Percentiles rank a stretch among this genome's conserved stretches.
These are phyloP conservation scores for Cyamopsis tetragonoloba DNA, from an alignment of 306 rosid genomes.

Conservation along the genomic window DNA sequence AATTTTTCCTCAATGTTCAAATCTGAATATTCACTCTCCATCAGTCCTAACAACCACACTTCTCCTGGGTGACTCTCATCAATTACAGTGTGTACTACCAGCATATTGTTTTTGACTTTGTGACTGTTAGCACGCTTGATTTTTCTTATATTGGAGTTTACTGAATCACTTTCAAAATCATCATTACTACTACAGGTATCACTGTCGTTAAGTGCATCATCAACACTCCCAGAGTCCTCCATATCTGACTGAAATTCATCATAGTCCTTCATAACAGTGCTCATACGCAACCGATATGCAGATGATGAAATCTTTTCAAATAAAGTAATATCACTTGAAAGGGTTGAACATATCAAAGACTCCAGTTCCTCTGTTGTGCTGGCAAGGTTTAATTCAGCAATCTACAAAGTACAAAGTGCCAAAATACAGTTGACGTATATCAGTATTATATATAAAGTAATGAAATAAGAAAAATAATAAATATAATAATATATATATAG, in stretches of 20 bases:
- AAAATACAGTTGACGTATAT: slow-evolving; percentile 33
- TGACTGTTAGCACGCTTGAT: slow-evolving; percentile 22
- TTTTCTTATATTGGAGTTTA: slow-evolving; percentile 35
- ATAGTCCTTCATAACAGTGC: slow-evolving; percentile 44
- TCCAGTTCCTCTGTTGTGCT: slow-evolving; percentile 68
- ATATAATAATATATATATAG: neutral
- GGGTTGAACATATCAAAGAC: slow-evolving; percentile 62
- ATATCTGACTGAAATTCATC: slow-evolving; percentile 73
- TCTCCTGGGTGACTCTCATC: slow-evolving; percentile 95
- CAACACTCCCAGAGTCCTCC: slow-evolving; percentile 82
- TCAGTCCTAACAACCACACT: slow-evolving; percentile 84
- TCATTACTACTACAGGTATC: slow-evolving; percentile 53
- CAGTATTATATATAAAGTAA: slow-evolving; percentile 8
- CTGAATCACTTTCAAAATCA: slow-evolving; percentile 56
- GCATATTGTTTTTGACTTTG: slow-evolving; percentile 37
- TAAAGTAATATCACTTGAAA: slow-evolving; percentile 88
- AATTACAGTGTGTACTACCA: slow-evolving; percentile 58
- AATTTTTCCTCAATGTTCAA: slow-evolving; percentile 85
- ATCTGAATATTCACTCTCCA: slow-evolving; percentile 92
- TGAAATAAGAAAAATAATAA: too few relatives aligned
- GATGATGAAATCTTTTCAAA: slow-evolving; percentile 93
- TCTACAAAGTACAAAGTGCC: slow-evolving; percentile 51
- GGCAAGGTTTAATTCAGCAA: slow-evolving; percentile 64
- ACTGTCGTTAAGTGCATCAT: slow-evolving; percentile 49
- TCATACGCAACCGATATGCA: slow-evolving; percentile 78